Percentiles rank a stretch among this genome's conserved stretches.
Conservation (phyloP, 2,329 filamentous ascomycete genomes). For the Aspergillus niger region DNA sequence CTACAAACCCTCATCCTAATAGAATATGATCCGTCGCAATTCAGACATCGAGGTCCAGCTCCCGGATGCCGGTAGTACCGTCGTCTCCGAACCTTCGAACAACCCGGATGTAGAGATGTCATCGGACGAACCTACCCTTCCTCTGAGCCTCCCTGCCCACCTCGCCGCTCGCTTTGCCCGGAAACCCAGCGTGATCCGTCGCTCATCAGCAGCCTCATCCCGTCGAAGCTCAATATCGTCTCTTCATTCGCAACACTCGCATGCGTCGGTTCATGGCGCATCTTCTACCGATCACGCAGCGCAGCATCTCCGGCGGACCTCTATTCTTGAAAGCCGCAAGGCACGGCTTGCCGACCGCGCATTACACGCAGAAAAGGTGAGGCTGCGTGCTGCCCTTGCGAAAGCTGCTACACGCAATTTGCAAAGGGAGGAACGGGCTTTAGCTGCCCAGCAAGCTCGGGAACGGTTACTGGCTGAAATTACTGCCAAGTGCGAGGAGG, state of each 20-base stretch:
- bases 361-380: slow-evolving; percentile 66
- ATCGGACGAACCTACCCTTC: slow-evolving; percentile 37
- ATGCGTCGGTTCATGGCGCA: slow-evolving; percentile 49
- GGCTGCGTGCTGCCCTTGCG: slow-evolving; percentile 62
- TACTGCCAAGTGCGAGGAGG: slow-evolving; percentile 65
- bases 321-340: slow-evolving; percentile 66
- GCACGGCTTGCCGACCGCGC: slow-evolving; percentile 65
- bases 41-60: slow-evolving; percentile 46
- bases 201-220: slow-evolving; percentile 64
- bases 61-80: slow-evolving; percentile 35
- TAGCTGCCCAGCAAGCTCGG: slow-evolving; percentile 64
- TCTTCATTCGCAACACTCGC: slow-evolving; percentile 62
- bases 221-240: slow-evolving; percentile 67
- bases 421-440: slow-evolving; percentile 62
- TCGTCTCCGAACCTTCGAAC: slow-evolving; percentile 28
- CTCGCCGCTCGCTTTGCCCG: slow-evolving; percentile 65
- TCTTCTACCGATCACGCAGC: slow-evolving; percentile 62
- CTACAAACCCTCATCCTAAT: slow-evolving; percentile 4
- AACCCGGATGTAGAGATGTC: slow-evolving; percentile 48
- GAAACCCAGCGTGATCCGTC: slow-evolving; percentile 55
- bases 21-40: slow-evolving; percentile 44
- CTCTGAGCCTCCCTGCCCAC: slow-evolving; percentile 59
- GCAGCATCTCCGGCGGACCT: slow-evolving; percentile 65
- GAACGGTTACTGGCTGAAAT: slow-evolving; percentile 66
- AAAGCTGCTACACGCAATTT: slow-evolving; percentile 60